These are phyloP conservation scores for Hemileia vastatrix DNA, from an alignment of 1,284 basidiomycete species.

Conservation along the genomic window DNA sequence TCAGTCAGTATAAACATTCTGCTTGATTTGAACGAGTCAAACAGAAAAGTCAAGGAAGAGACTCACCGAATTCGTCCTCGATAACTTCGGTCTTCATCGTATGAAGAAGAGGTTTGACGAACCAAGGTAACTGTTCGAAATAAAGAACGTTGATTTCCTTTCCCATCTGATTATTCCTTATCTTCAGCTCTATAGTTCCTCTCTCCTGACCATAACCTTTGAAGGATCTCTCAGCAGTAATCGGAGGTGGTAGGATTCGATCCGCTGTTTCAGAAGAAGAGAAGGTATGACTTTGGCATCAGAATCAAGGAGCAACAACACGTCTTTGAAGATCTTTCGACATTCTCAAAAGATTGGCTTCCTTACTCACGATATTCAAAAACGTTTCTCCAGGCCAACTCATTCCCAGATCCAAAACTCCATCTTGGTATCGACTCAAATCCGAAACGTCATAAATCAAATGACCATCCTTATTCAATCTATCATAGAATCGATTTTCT, in stretches of 20 bases:
- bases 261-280: no score
- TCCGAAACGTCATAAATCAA: not conserved
- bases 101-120: conserved; percentile 77
- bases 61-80: conserved; percentile 28
- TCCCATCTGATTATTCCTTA: conserved; percentile 59
- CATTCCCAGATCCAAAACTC: not conserved
- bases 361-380: not conserved
- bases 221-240: conserved; percentile 63
- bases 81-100: conserved; percentile 55
- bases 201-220: conserved; percentile 65
- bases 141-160: conserved; percentile 55
- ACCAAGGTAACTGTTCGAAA: conserved; percentile 87
- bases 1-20: no score
- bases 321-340: no score
- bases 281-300: no score
- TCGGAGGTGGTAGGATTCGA: conserved; percentile 48
- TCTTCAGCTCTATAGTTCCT: conserved; percentile 60
- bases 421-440: not conserved
- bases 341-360: no score
- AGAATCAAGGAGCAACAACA: no score
- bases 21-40: no score
- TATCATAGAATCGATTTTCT: not conserved
- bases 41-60: no score
- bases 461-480: not conserved
- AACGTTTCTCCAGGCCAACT: not conserved